Percentiles rank a stretch among this genome's conserved stretches.
Evolutionary conservation across 345 rosid genomes (phyloP).

Genomic region (Citrus medica): DNA sequence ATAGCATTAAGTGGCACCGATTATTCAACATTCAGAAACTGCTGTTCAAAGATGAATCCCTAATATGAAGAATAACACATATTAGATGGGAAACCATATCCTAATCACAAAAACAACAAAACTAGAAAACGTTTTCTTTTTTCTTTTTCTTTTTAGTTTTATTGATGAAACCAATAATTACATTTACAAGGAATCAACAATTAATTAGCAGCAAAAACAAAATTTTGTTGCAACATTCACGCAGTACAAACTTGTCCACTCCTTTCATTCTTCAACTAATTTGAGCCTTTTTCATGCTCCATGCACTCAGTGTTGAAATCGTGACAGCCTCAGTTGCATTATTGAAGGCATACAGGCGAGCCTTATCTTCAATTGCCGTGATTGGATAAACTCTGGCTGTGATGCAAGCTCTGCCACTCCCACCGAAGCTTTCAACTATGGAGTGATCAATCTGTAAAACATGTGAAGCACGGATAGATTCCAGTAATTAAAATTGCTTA

Average conservation of each 20-base stretch:
- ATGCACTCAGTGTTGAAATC: constrained; percentile 17
- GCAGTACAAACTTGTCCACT: background rate
- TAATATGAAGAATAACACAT: no score
- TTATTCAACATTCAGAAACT: no score
- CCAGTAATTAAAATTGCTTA: background rate
- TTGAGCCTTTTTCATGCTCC: constrained; percentile 24
- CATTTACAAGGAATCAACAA: background rate
- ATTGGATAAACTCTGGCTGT: constrained; percentile 60
- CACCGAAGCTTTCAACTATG: constrained; percentile 58
- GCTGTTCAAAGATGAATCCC: no score
- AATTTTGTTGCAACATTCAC: background rate
- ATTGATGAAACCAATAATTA: no score
- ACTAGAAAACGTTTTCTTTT: background rate
- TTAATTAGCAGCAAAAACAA: background rate
- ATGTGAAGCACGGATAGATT: background rate
- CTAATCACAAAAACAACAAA: no score
- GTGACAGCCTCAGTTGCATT: constrained; percentile 14
- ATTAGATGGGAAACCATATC: no score
- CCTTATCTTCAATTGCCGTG: constrained; percentile 32
- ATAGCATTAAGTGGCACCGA: no score
- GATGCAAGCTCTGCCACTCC: constrained; percentile 45
- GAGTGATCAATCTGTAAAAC: constrained; percentile 51
- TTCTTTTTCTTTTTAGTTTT: no score
- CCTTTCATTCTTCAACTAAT: constrained; percentile 1
- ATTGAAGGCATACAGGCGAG: constrained; percentile 24